phyloP scores from a whole-genome alignment of 169 alveolate genomes.

The Cryptosporidium sp. region DNA sequence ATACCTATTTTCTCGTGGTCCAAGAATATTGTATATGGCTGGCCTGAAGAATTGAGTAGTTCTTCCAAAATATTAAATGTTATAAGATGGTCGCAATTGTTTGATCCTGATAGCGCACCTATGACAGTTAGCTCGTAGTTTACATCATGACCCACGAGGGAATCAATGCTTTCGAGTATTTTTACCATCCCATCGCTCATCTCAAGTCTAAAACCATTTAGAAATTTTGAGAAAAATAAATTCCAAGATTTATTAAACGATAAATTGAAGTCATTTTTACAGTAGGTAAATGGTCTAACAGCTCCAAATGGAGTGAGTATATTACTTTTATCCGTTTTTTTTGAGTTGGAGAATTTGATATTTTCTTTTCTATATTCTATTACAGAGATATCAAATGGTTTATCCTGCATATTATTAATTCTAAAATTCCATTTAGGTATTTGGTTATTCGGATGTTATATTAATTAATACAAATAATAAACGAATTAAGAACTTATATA shows the following conservation, averaged over 20 bases:
- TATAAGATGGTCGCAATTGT: slow-evolving; percentile 22
- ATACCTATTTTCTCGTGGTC: slow-evolving; percentile 50
- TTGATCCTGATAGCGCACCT: slow-evolving; percentile 59
- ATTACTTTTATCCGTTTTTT: neutral
- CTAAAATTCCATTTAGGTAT: neutral
- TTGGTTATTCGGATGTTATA: too few species aligned
- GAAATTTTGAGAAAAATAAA: slow-evolving; percentile 25
- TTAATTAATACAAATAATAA: too few species aligned
- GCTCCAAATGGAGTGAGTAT: slow-evolving; percentile 46
- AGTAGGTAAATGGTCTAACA: neutral
- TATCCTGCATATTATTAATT: slow-evolving; percentile 3
- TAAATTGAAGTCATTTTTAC: neutral
- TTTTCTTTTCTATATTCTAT: neutral
- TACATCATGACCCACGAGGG: neutral
- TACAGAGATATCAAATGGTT: slow-evolving; percentile 25
- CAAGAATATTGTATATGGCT: slow-evolving; percentile 7
- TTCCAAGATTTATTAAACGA: slow-evolving; percentile 36
- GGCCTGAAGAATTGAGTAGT: slow-evolving; percentile 16
- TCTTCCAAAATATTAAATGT: slow-evolving; percentile 29
- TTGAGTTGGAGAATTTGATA: neutral
- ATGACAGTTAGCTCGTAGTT: slow-evolving; percentile 19
- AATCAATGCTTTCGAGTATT: slow-evolving; percentile 30
- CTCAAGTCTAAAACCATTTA: neutral
- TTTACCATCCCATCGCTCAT: slow-evolving; percentile 38
- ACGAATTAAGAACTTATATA: neutral